phyloP scores from a whole-genome alignment of 495 filamentous ascomycete species.

The Amniculicola lignicola region DNA sequence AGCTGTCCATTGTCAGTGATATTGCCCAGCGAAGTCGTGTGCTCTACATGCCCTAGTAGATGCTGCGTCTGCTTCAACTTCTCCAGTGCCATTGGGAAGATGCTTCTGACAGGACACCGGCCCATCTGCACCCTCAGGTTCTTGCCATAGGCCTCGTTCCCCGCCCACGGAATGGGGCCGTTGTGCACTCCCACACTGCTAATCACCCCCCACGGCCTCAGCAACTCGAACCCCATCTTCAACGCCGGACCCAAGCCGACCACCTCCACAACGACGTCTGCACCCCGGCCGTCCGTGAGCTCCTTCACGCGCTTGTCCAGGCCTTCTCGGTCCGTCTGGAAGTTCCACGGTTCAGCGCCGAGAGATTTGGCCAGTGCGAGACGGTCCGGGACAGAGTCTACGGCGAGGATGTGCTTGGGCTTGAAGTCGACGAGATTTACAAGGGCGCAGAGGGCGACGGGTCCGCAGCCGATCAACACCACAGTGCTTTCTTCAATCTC shows the following conservation, averaged over 20 bases:
- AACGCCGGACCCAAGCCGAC: conserved; percentile 83
- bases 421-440: conserved; percentile 77
- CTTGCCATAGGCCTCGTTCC: conserved; percentile 81
- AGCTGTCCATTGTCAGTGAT: conserved; percentile 49
- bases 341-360: conserved; percentile 86
- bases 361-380: conserved; percentile 72
- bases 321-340: conserved; percentile 63
- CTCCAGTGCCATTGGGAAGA: conserved; percentile 74
- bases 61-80: conserved; percentile 80
- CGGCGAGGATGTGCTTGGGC: conserved; percentile 78
- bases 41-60: conserved; percentile 62
- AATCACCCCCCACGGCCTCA: conserved; percentile 85
- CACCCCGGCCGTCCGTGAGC: conserved; percentile 77
- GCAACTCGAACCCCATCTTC: conserved; percentile 75
- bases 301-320: conserved; percentile 70
- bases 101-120: conserved; percentile 82
- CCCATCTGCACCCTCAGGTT: conserved; percentile 92
- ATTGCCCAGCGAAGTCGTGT: not conserved
- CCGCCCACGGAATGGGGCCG: conserved; percentile 83
- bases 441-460: conserved; percentile 74
- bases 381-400: conserved; percentile 77
- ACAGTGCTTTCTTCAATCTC: conserved; percentile 68
- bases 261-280: conserved; percentile 88
- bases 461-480: conserved; percentile 82
- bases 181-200: conserved; percentile 92